phyloP scores from a whole-genome alignment of 805 yeast species.

The Sugiyamaella boreocaroliniensis region DNA sequence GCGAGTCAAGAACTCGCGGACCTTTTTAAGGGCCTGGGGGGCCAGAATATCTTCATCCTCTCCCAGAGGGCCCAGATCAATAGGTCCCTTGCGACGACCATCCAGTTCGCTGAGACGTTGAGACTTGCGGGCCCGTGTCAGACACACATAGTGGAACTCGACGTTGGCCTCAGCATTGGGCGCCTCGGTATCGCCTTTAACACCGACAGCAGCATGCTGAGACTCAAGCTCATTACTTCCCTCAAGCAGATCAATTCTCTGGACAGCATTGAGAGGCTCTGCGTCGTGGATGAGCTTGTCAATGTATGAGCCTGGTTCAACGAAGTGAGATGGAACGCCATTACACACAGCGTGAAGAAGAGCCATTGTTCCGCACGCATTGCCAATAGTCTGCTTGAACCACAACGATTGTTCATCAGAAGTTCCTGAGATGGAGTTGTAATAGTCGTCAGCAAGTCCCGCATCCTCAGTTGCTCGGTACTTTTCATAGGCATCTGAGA shows the following conservation, averaged over 20 bases:
- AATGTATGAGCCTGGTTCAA: conserved; percentile 26
- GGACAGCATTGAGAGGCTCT: conserved; percentile 23
- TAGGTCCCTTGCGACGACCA: conserved; percentile 77
- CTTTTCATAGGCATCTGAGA: conserved; percentile 54
- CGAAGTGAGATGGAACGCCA: conserved; percentile 27
- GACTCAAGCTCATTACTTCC: conserved; percentile 35
- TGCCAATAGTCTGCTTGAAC: conserved; percentile 77
- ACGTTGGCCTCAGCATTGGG: conserved; percentile 40
- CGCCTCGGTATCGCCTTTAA: conserved; percentile 33
- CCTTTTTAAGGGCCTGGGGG: conserved; percentile 43
- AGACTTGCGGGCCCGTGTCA: conserved; percentile 47
- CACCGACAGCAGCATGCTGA: conserved; percentile 34
- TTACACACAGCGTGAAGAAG: conserved; percentile 57
- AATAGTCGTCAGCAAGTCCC: conserved; percentile 18
- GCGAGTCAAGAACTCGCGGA: conserved; percentile 58
- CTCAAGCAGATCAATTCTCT: conserved; percentile 41
- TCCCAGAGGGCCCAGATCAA: conserved; percentile 44
- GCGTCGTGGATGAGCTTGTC: conserved; percentile 27
- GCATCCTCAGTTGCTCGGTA: conserved; percentile 40
- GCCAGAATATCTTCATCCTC: conserved; percentile 50
- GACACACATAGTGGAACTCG: conserved; percentile 72
- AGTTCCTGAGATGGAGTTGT: conserved; percentile 24
- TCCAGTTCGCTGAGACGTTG: conserved; percentile 75
- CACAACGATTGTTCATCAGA: conserved; percentile 42
- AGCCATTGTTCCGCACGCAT: conserved; percentile 92